A percentile compares a stretch with the other conserved stretches of the same genome.
phyloP scores from a whole-genome alignment of 306 rosid genomes.

The Parietaria judaica region DNA sequence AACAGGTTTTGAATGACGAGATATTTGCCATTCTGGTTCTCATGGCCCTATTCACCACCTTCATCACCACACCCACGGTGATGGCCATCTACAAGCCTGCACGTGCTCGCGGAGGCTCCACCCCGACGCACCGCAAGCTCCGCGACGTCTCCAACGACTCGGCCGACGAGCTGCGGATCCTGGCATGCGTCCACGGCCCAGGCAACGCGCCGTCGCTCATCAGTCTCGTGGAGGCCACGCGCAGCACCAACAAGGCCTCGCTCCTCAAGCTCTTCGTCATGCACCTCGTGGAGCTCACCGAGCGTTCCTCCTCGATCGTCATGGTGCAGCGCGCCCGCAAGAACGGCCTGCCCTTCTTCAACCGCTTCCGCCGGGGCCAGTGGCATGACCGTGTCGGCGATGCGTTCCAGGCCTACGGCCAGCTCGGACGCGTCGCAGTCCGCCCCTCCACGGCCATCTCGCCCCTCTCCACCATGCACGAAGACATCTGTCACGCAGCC shows the following conservation, averaged over 20 bases:
- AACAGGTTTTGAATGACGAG: slow-evolving; percentile 76
- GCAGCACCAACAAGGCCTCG: slow-evolving; percentile 40
- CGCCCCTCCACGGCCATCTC: slow-evolving; percentile 66
- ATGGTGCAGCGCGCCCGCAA: slow-evolving; percentile 50
- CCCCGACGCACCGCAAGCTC: slow-evolving; percentile 36
- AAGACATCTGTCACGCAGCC: slow-evolving; percentile 73
- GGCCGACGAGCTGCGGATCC: slow-evolving; percentile 39
- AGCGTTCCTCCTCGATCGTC: slow-evolving; percentile 68
- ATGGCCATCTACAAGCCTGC: slow-evolving; percentile 71
- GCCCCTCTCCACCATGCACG: slow-evolving; percentile 58
- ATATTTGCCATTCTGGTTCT: slow-evolving; percentile 73
- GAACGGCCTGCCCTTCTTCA: slow-evolving; percentile 73
- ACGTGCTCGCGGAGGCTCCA: slow-evolving; percentile 15
- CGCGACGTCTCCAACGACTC: slow-evolving; percentile 19
- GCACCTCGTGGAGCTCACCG: slow-evolving; percentile 78
- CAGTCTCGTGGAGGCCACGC: slow-evolving; percentile 43
- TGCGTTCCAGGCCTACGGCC: slow-evolving; percentile 55
- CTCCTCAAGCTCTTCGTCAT: slow-evolving; percentile 51
- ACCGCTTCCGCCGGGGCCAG: slow-evolving; percentile 22
- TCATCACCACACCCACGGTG: slow-evolving; percentile 71
- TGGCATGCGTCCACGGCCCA: slow-evolving; percentile 70
- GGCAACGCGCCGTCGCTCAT: slow-evolving; percentile 46
- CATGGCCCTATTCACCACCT: slow-evolving; percentile 86
- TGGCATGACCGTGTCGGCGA: slow-evolving; percentile 40
- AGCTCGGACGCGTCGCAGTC: slow-evolving; percentile 48